Conservation (phyloP, 768 basidiomycete genomes). For the Coprinopsis strossmayeri region DNA sequence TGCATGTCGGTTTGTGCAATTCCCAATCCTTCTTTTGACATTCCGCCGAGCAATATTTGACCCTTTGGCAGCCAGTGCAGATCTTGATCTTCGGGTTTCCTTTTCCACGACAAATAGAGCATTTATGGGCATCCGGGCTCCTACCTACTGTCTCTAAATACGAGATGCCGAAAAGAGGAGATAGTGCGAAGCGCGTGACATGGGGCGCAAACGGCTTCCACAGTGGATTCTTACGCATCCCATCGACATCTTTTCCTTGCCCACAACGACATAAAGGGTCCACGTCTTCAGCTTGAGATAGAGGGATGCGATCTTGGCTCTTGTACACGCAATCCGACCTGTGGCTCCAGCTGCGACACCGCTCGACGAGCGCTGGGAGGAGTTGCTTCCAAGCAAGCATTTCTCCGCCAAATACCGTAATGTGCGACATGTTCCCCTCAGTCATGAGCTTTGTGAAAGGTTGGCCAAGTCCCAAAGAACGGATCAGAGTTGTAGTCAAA, state of each 20-base stretch:
- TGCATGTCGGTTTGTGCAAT: conserved; percentile 9
- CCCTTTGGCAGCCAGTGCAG: conserved; percentile 6
- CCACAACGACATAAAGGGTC: conserved; percentile 50
- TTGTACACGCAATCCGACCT: conserved; percentile 39
- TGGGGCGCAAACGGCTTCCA: conserved; percentile 38
- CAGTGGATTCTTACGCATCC: conserved; percentile 22
- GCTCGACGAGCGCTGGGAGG: conserved; percentile 43
- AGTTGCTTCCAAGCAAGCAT: conserved; percentile 43
- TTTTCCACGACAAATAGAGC: background rate
- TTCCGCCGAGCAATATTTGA: conserved; percentile 8
- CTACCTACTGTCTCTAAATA: conserved; percentile 30
- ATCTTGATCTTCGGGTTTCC: conserved; percentile 4
- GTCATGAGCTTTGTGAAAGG: conserved; percentile 13
- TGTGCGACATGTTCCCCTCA: conserved; percentile 6
- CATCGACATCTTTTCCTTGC: conserved; percentile 36
- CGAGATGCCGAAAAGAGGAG: conserved; percentile 46
- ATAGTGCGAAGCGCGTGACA: conserved; percentile 43
- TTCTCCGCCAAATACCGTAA: conserved; percentile 25
- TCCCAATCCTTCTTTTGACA: conserved; percentile 12
- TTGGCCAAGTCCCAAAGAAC: conserved; percentile 13
- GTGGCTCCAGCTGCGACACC: conserved; percentile 49
- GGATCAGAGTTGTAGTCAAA: background rate
- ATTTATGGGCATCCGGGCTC: background rate
- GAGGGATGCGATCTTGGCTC: conserved; percentile 25
- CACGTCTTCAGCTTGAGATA: conserved; percentile 26